Conservation (phyloP, 2,329 filamentous ascomycete species). For the Colletotrichum sp. region DNA sequence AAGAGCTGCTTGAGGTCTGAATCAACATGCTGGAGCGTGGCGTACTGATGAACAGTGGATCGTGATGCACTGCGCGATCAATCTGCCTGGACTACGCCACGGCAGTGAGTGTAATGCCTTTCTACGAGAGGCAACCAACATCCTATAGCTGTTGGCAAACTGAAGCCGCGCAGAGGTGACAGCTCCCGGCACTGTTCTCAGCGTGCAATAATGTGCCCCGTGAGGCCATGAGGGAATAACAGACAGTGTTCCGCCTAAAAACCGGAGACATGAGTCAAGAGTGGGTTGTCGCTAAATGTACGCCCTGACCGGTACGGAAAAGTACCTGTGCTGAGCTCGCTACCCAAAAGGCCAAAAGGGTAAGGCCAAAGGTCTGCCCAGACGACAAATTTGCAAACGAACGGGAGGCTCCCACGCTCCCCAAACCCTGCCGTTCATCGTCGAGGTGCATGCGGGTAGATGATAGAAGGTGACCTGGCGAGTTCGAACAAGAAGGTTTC, state of each 20-base stretch:
- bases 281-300: neutral
- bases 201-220: neutral
- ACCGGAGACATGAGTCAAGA: conserved; percentile 11
- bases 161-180: neutral
- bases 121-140: neutral
- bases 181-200: neutral
- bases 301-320: neutral
- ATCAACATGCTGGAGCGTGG: neutral
- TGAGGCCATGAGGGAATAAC: neutral
- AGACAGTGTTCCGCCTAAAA: neutral
- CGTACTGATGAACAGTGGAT: neutral
- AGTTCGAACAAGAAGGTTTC: neutral
- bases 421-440: neutral
- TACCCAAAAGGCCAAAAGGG: neutral
- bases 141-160: neutral
- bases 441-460: neutral
- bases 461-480: neutral
- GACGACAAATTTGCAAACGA: neutral
- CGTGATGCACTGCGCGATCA: neutral
- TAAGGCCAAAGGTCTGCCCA: neutral
- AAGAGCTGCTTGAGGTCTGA: neutral
- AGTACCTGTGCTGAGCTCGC: neutral
- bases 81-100: neutral
- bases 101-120: neutral
- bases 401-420: neutral